These are phyloP conservation scores for Pseudotsuga menziesii DNA, from an alignment of 75 land plant species.

Conservation along the genomic window DNA sequence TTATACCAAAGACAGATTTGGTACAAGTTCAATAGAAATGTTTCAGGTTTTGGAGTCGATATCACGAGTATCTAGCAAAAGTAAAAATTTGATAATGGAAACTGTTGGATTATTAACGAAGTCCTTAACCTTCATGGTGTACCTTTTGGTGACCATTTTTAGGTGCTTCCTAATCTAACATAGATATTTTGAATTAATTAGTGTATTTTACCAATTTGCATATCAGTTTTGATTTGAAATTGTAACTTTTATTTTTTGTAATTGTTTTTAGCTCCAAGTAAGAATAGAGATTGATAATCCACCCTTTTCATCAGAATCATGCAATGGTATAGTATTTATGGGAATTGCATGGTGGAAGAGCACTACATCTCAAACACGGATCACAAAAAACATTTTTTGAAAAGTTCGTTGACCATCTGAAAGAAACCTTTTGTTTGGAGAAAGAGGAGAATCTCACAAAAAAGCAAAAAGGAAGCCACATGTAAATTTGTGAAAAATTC, in stretches of 20 bases:
- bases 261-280: slow-evolving; percentile 62
- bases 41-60: slow-evolving; percentile 60
- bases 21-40: slow-evolving; percentile 48
- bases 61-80: slow-evolving; percentile 73
- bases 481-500: background rate
- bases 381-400: slow-evolving; percentile 54
- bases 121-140: slow-evolving; percentile 74
- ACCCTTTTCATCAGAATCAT: slow-evolving; percentile 36
- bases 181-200: background rate
- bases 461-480: slow-evolving; percentile 11
- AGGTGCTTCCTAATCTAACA: slow-evolving; percentile 20
- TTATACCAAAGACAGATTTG: slow-evolving; percentile 53
- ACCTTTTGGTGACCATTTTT: slow-evolving; percentile 77
- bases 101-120: slow-evolving; percentile 64
- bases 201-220: background rate
- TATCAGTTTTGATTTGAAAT: background rate
- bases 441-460: slow-evolving; percentile 35
- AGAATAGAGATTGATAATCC: slow-evolving; percentile 56
- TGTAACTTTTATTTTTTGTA: background rate
- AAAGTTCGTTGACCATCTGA: slow-evolving; percentile 49
- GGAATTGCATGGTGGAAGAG: slow-evolving; percentile 85
- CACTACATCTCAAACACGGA: slow-evolving; percentile 58
- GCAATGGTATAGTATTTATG: slow-evolving; percentile 39
- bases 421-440: slow-evolving; percentile 27
- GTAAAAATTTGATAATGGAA: slow-evolving; percentile 30